Percentiles rank a stretch among this genome's conserved stretches.
phyloP scores from a whole-genome alignment of 2,329 filamentous ascomycete genomes.

The Dactylonectria macrodidyma region DNA sequence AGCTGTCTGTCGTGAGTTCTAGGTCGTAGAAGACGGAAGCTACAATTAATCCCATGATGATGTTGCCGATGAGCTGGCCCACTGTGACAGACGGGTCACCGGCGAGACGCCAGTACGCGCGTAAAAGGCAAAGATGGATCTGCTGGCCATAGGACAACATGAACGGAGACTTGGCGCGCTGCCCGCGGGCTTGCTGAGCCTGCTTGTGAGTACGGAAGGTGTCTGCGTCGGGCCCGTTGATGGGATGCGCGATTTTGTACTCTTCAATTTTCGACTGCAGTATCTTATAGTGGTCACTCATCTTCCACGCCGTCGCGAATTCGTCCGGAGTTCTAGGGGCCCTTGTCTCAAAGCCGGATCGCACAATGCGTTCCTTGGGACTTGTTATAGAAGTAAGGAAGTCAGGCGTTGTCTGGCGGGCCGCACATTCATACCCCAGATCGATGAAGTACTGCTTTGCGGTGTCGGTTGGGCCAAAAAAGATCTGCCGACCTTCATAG shows the following conservation, averaged over 20 bases:
- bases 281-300: slow-evolving; percentile 37
- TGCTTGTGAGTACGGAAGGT: slow-evolving; percentile 62
- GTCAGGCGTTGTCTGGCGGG: slow-evolving; percentile 76
- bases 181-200: slow-evolving; percentile 62
- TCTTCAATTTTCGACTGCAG: slow-evolving; percentile 65
- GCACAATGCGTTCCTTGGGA: slow-evolving; percentile 51
- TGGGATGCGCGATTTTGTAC: slow-evolving; percentile 56
- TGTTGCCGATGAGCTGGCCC: slow-evolving; percentile 58
- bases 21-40: slow-evolving; percentile 66
- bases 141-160: slow-evolving; percentile 45
- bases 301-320: slow-evolving; percentile 54
- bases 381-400: slow-evolving; percentile 72
- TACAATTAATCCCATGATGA: slow-evolving; percentile 66
- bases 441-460: slow-evolving; percentile 48
- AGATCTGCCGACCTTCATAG: slow-evolving; percentile 69
- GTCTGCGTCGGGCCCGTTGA: slow-evolving; percentile 60
- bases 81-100: slow-evolving; percentile 57
- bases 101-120: slow-evolving; percentile 20
- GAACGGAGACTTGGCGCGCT: slow-evolving; percentile 40
- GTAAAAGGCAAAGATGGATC: slow-evolving; percentile 37
- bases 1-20: slow-evolving; percentile 58
- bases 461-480: slow-evolving; percentile 41
- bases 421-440: slow-evolving; percentile 70
- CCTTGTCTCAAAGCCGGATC: slow-evolving; percentile 49
- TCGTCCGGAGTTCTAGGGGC: slow-evolving; percentile 55